phyloP scores from a whole-genome alignment of 164 flowering plant species.

The Echeveria elegans region DNA sequence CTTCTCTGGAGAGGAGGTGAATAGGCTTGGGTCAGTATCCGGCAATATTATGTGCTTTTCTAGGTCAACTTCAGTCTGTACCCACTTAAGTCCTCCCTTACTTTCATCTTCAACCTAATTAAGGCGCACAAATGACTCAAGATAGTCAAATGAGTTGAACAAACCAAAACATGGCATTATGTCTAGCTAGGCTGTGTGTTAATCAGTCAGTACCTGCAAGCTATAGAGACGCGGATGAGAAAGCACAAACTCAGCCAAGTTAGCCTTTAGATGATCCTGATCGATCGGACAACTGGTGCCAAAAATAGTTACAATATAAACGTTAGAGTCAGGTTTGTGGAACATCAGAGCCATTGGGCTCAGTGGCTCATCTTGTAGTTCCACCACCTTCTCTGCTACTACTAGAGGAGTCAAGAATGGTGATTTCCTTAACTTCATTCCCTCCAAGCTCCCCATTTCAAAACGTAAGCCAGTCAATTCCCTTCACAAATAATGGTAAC shows the following conservation, averaged over 20 bases:
- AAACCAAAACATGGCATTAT: neutral
- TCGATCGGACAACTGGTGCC: constrained; percentile 27
- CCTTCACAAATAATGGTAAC: too few species aligned
- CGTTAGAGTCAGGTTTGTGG: too few species aligned
- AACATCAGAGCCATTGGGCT: too few species aligned
- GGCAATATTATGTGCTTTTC: constrained; percentile 39
- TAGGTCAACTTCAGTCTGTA: constrained; percentile 31
- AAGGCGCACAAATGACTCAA: neutral
- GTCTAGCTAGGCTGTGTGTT: too few species aligned
- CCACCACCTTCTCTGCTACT: neutral
- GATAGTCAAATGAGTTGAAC: neutral
- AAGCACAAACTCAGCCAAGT: too few species aligned
- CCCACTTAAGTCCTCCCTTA: constrained; percentile 32
- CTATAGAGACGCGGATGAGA: too few species aligned
- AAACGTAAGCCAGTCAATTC: too few species aligned
- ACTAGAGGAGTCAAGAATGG: constrained; percentile 9
- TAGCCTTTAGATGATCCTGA: constrained; percentile 17
- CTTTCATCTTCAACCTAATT: constrained; percentile 28
- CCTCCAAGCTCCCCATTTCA: neutral
- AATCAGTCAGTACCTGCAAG: constrained; percentile 32
- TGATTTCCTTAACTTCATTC: neutral
- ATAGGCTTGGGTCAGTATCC: constrained; percentile 16
- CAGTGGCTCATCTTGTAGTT: constrained; percentile 13
- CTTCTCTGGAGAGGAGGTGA: constrained; percentile 24
- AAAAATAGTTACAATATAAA: constrained; percentile 30